phyloP scores from a whole-genome alignment of 2,329 filamentous ascomycete species.

The Raffaelea ambrosiae region DNA sequence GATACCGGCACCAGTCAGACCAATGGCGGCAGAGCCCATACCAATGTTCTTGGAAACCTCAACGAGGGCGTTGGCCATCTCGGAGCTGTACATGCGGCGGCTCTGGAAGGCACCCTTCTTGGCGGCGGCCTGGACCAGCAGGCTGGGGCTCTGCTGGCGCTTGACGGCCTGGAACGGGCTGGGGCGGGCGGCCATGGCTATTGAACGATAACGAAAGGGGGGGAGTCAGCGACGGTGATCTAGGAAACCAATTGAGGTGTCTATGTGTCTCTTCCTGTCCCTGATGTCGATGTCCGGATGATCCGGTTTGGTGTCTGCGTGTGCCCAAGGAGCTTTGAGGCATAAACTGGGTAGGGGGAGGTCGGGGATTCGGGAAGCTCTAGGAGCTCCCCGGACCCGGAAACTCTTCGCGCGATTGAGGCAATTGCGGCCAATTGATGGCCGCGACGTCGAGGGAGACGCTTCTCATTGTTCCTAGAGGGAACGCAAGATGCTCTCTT shows the following conservation, averaged over 20 bases:
- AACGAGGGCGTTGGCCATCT: slow-evolving; percentile 82
- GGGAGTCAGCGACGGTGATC: slow-evolving; percentile 8
- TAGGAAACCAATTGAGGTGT: neutral
- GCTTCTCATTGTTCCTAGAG: too few species aligned
- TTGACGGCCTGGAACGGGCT: slow-evolving; percentile 66
- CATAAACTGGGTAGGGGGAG: neutral
- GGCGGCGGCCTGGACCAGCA: slow-evolving; percentile 54
- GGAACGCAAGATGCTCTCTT: too few species aligned
- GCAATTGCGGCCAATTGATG: neutral
- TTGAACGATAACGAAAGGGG: slow-evolving; percentile 15
- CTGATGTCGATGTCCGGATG: slow-evolving; percentile 1
- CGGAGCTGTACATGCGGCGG: slow-evolving; percentile 75
- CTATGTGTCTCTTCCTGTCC: neutral
- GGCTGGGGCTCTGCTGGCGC: slow-evolving; percentile 62
- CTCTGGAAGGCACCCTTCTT: slow-evolving; percentile 51
- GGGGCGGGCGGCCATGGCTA: slow-evolving; percentile 47
- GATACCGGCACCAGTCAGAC: slow-evolving; percentile 87
- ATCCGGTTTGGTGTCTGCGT: slow-evolving; percentile 1
- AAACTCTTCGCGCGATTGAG: neutral
- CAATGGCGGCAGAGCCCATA: slow-evolving; percentile 84
- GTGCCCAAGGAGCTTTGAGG: neutral
- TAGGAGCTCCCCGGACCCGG: neutral
- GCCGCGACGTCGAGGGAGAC: neutral
- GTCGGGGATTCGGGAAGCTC: neutral
- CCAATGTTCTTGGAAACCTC: slow-evolving; percentile 86